Evolutionary conservation across 345 rosid species (phyloP).

Genomic region (Balakata baccata): DNA sequence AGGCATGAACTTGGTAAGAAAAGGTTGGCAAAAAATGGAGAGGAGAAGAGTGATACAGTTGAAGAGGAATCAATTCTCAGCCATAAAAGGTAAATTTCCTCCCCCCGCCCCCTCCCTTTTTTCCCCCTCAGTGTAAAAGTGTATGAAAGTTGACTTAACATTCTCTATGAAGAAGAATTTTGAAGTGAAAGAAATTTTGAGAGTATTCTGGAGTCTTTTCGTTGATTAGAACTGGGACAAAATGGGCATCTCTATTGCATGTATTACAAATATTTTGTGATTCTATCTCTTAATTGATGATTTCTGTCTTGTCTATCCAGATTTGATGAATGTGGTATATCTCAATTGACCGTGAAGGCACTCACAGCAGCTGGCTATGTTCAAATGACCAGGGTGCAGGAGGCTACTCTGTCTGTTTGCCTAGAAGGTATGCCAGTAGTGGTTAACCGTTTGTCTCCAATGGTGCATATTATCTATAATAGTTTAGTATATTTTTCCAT

Average conservation of each 20-base stretch:
- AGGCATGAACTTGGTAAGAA: conserved; percentile 56
- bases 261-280: background rate
- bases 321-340: conserved; percentile 73
- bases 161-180: background rate
- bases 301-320: conserved; percentile 35
- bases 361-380: conserved; percentile 73
- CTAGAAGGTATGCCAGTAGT: conserved; percentile 53
- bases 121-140: background rate
- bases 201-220: background rate
- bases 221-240: background rate
- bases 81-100: conserved; percentile 50
- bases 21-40: conserved; percentile 37
- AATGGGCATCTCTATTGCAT: background rate
- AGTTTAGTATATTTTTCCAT: background rate
- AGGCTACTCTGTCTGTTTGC: conserved; percentile 65
- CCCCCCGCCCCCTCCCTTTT: too few species aligned
- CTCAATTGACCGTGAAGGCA: conserved; percentile 73
- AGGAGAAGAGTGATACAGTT: conserved; percentile 14
- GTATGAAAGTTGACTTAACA: background rate
- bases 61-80: conserved; percentile 54
- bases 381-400: conserved; percentile 87
- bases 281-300: background rate
- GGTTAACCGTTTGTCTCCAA: background rate
- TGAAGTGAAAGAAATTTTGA: background rate
- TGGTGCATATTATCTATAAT: background rate